Evolutionary conservation across 371 early-diverging fungal species (phyloP).

Genomic region (Dinochytrium kinnereticum): DNA sequence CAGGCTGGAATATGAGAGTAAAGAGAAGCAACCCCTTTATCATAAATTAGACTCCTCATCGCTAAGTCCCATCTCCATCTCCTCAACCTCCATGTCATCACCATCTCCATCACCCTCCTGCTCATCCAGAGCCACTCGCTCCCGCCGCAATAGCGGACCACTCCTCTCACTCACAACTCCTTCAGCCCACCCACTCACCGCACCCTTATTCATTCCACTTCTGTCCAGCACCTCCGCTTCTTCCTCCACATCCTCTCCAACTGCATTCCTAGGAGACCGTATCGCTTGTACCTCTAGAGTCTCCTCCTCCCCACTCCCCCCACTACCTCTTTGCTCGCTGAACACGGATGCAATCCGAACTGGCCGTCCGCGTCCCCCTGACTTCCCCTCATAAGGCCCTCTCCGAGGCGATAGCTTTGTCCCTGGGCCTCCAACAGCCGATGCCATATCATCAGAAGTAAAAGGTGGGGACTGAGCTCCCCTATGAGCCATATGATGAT

Average conservation of each 20-base stretch:
- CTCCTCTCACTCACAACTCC: neutral
- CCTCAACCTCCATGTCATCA: conserved; percentile 16
- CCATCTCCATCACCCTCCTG: neutral
- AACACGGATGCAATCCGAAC: conserved; percentile 17
- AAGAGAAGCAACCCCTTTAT: too few relatives aligned
- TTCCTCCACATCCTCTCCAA: neutral
- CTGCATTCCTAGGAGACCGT: too few relatives aligned
- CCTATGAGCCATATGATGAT: too few relatives aligned
- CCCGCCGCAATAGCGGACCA: too few relatives aligned
- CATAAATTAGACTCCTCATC: neutral
- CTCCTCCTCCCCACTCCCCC: neutral
- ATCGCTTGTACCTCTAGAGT: neutral
- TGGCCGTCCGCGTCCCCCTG: neutral
- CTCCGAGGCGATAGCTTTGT: neutral
- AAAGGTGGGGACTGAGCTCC: too few relatives aligned
- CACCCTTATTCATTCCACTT: neutral
- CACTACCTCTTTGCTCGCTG: conserved; percentile 8
- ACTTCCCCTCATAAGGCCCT: neutral
- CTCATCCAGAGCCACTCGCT: too few relatives aligned
- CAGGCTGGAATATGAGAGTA: too few relatives aligned
- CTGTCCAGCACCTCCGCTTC: neutral
- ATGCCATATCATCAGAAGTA: neutral
- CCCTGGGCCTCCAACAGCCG: neutral
- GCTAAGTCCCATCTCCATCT: neutral
- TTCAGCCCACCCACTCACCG: neutral